Conservation (phyloP, 306 rosid species). For the Casuarina glauca region DNA sequence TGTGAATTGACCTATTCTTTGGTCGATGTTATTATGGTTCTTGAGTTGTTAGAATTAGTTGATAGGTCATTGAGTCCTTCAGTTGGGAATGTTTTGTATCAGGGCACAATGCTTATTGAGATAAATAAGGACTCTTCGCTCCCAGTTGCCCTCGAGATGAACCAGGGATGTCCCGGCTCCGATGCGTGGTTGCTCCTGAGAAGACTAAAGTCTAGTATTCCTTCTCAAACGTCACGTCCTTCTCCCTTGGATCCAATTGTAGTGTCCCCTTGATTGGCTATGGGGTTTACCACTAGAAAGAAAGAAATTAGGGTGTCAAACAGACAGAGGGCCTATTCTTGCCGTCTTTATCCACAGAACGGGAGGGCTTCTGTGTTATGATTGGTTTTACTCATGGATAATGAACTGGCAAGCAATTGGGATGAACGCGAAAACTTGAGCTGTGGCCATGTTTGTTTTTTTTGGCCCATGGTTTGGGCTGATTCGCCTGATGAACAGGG, state of each 20-base stretch:
- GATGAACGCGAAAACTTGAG: background rate
- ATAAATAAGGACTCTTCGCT: constrained; percentile 45
- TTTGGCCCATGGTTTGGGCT: background rate
- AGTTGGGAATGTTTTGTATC: constrained; percentile 22
- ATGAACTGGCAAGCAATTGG: background rate
- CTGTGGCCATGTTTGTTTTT: background rate
- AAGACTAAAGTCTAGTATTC: constrained; percentile 48
- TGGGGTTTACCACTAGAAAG: constrained; percentile 14
- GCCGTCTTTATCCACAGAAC: background rate
- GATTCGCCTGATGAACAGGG: background rate
- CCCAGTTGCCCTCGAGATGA: constrained; percentile 78
- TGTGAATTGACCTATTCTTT: constrained; percentile 3
- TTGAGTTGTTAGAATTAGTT: constrained; percentile 14
- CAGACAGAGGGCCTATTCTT: background rate
- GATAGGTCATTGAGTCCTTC: constrained; percentile 18
- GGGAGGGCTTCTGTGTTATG: background rate
- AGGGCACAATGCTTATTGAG: constrained; percentile 82
- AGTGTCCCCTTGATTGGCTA: constrained; percentile 52
- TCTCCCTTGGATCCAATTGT: constrained; percentile 41
- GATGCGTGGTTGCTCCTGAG: constrained; percentile 80
- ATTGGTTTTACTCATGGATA: background rate
- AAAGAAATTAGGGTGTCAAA: constrained; percentile 15
- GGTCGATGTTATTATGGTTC: constrained; percentile 9
- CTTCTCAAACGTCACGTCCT: constrained; percentile 29
- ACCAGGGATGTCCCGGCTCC: constrained; percentile 66